A percentile compares a stretch with the other conserved stretches of the same genome.
phyloP scores from a whole-genome alignment of 2,329 filamentous ascomycete species.

The Podosphaera aphanis region DNA sequence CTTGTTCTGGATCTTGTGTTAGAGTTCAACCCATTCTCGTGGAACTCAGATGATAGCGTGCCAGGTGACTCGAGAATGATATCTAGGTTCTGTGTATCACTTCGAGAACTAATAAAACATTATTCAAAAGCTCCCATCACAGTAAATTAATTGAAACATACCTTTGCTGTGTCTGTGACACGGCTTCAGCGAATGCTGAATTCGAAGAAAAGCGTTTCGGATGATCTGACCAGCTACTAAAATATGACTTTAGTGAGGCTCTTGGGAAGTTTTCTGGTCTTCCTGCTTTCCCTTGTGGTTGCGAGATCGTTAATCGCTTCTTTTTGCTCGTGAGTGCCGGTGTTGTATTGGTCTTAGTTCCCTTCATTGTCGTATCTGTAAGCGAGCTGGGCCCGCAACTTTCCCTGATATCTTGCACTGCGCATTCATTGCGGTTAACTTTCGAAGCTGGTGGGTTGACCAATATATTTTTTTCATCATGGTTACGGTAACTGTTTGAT shows the following conservation, averaged over 20 bases:
- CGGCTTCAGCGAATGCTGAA: background rate
- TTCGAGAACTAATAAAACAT: background rate
- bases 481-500: background rate
- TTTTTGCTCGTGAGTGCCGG: background rate
- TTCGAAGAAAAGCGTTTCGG: background rate
- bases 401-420: background rate
- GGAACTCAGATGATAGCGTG: background rate
- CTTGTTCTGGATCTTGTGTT: conserved; percentile 8
- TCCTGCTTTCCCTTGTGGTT: background rate
- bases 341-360: background rate
- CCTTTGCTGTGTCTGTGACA: background rate
- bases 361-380: background rate
- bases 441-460: background rate
- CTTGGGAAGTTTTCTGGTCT: background rate
- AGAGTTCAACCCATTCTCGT: background rate
- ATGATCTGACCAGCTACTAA: background rate
- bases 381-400: background rate
- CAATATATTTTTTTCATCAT: background rate
- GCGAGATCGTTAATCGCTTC: background rate
- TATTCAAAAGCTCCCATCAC: background rate
- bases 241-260: background rate
- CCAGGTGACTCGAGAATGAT: background rate
- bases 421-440: background rate
- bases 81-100: background rate
- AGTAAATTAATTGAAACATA: background rate